Percentiles rank a stretch among this genome's conserved stretches.
Conservation (phyloP, 108 stramenopile genomes). For the Skeletonema grethae region DNA sequence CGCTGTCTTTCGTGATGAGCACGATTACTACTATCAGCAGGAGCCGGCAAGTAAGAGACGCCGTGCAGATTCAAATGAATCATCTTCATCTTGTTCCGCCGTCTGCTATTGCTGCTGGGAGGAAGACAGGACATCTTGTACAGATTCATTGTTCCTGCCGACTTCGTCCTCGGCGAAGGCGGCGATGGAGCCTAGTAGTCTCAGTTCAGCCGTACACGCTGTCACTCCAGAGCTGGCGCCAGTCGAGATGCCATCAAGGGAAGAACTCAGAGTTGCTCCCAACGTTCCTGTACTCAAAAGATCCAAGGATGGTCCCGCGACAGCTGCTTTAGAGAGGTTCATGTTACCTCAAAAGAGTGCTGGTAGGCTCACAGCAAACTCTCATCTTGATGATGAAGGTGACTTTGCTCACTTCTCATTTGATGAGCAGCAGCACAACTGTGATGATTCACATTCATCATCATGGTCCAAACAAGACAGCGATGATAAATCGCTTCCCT, state of each 20-base stretch:
- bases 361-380: background rate
- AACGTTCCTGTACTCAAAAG: background rate
- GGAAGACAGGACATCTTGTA: background rate
- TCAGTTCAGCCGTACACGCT: background rate
- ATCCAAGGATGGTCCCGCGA: background rate
- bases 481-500: background rate
- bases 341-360: slow-evolving; percentile 1
- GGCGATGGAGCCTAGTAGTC: background rate
- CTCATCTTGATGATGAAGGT: background rate
- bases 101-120: slow-evolving; percentile 8
- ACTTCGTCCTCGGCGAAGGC: background rate
- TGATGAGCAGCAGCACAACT: background rate
- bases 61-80: background rate
- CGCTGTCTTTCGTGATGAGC: background rate
- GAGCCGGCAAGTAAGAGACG: background rate
- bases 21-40: slow-evolving; percentile 1
- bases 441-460: background rate
- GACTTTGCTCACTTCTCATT: slow-evolving; percentile 2
- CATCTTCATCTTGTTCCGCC: background rate
- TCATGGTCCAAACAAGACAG: background rate
- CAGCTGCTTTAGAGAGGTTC: slow-evolving; percentile 1
- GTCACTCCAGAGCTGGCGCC: slow-evolving; percentile 1
- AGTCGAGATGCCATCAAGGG: background rate
- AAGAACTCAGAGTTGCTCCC: background rate
- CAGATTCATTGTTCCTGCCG: slow-evolving; percentile 2